Percentiles rank a stretch among this genome's conserved stretches.
These are phyloP conservation scores for Perkinsus olseni DNA, from an alignment of 169 alveolate genomes.

Conservation along the genomic window DNA sequence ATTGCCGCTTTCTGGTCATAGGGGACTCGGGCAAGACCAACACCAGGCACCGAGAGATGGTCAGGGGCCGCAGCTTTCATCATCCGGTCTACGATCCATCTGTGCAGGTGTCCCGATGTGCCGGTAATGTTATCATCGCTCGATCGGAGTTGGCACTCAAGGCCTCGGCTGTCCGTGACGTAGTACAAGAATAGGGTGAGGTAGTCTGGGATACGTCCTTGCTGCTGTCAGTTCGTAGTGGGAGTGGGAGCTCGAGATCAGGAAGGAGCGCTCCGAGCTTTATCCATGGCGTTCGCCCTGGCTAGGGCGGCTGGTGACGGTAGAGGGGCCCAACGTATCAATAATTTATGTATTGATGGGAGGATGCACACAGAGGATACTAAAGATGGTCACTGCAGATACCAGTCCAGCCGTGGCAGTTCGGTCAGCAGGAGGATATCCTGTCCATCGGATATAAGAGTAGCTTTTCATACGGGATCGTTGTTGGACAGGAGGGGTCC, in stretches of 20 bases:
- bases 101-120: background rate
- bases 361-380: background rate
- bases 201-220: background rate
- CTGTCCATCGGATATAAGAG: background rate
- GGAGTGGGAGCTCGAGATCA: background rate
- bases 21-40: background rate
- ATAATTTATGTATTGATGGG: background rate
- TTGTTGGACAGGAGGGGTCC: too few species aligned
- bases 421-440: background rate
- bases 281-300: background rate
- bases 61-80: background rate
- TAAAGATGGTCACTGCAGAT: background rate
- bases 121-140: background rate
- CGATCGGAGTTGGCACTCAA: background rate
- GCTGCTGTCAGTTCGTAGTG: background rate
- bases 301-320: background rate
- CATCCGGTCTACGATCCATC: background rate
- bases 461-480: too few species aligned
- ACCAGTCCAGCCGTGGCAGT: background rate
- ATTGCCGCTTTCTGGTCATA: background rate
- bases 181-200: background rate
- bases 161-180: background rate
- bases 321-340: background rate
- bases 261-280: background rate
- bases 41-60: background rate